Evolutionary conservation across 495 filamentous ascomycete species (phyloP), one percentile per base, ranked within the genome.

Genomic region (Cairneyella variabilis): DNA sequence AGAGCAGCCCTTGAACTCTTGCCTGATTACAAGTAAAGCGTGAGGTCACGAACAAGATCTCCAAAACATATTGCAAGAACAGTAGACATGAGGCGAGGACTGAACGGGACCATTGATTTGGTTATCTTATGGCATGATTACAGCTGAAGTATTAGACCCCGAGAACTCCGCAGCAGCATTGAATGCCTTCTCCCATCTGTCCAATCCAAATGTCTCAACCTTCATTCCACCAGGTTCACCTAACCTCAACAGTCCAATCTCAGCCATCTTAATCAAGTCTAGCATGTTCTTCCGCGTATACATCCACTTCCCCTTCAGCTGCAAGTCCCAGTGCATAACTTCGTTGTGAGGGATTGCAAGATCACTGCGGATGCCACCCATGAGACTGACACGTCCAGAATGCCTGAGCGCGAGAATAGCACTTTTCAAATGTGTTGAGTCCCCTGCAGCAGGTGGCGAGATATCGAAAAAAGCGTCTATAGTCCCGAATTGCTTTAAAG

Each of bases 231-330:
- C 20, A 38, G 28, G 2, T 20, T 49, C 46, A 17, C 27, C 21
- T 9, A 49, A 18, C 9, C 17, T 30, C 5, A 49, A 14, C 21
- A 20, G 16, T 2, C 46, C 46, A 5, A 11, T 14, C 20, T 49
- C 28, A 5, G 28, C 12, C n/a, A 38, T 18, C 20, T n/a, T 20
- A 23, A 78, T 65, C 10, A 77, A 18, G 0, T 42, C 40, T 46
- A 52, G 52, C 1, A 74, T 61, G 56, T 76, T 65, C 23, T 69
- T 58, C 4, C 63, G 42, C 40, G 70, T 69, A 51, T 74, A 79
- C 77, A 81, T 80, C 57, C 64, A 79, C 54, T 70, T 71, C 2
- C 78, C 79, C 30, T 70, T 63, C 27, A 81, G 53, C 11, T 54
- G 68, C 39, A 82, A 51, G 21, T 69, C 69, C 3, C 64, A 65